Conservation (phyloP, 805 yeast species). For the Monosporozyma aquatica region DNA sequence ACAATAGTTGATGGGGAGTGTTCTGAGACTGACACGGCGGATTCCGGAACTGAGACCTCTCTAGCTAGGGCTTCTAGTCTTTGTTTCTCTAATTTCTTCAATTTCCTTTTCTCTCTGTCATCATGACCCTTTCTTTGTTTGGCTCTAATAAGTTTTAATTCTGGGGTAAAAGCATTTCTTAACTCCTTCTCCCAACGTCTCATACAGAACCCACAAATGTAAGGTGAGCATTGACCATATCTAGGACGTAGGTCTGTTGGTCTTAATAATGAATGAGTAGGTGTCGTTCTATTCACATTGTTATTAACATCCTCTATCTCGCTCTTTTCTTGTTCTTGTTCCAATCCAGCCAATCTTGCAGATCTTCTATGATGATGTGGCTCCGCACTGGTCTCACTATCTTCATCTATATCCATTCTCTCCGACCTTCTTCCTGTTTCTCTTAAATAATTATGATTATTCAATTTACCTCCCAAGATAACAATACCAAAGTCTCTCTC, state of each 20-base stretch:
- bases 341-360: slow-evolving; percentile 1
- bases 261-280: slow-evolving; percentile 5
- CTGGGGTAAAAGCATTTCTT: slow-evolving; percentile 18
- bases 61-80: not conserved
- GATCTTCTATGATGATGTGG: not conserved
- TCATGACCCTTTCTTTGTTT: slow-evolving; percentile 21
- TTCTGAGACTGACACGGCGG: too few species aligned
- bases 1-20: too few species aligned
- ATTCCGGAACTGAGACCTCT: too few species aligned
- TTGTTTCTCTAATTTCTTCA: slow-evolving; percentile 15
- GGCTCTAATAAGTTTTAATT: slow-evolving; percentile 16
- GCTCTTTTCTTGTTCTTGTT: not conserved
- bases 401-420: too few species aligned
- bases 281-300: too few species aligned
- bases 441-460: slow-evolving; percentile 2
- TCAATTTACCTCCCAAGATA: slow-evolving; percentile 15
- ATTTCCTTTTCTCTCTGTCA: slow-evolving; percentile 24
- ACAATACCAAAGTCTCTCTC: slow-evolving; percentile 18
- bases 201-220: slow-evolving; percentile 23
- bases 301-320: too few species aligned
- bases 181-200: slow-evolving; percentile 17
- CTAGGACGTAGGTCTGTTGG: slow-evolving; percentile 22
- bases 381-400: not conserved
- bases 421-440: too few species aligned
- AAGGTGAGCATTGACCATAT: slow-evolving; percentile 16